A percentile compares a stretch with the other conserved stretches of the same genome.
Conservation (phyloP, 306 rosid genomes). For the Cucurbita moschata region DNA sequence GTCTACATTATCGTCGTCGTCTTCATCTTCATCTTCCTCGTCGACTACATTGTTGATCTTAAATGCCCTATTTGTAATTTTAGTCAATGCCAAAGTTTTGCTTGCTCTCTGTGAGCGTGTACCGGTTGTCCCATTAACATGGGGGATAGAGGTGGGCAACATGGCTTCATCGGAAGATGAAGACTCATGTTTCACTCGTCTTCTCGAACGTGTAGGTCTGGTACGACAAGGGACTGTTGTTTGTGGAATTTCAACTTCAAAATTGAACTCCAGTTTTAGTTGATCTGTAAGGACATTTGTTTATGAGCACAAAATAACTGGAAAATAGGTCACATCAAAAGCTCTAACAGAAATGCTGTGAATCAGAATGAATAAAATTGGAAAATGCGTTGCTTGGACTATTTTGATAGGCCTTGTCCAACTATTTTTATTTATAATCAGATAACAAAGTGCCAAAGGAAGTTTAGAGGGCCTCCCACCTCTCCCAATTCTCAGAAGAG, state of each 20-base stretch:
- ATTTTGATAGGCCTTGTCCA: background rate
- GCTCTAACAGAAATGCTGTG: background rate
- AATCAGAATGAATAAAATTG: background rate
- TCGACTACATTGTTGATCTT: slow-evolving; percentile 30
- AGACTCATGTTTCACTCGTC: slow-evolving; percentile 49
- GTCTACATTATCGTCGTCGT: slow-evolving; percentile 16
- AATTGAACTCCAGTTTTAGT: slow-evolving; percentile 27
- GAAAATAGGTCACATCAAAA: background rate
- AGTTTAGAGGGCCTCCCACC: no score
- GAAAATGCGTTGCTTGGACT: background rate
- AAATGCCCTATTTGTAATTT: slow-evolving; percentile 30
- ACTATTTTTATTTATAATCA: no score
- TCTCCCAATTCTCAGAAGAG: no score
- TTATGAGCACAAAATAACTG: background rate
- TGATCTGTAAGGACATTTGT: slow-evolving; percentile 7
- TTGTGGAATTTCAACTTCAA: slow-evolving; percentile 39
- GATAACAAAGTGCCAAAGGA: no score
- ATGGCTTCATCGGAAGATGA: slow-evolving; percentile 54
- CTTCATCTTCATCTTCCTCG: slow-evolving; percentile 36
- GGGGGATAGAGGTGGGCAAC: slow-evolving; percentile 45
- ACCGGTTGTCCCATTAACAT: slow-evolving; percentile 14
- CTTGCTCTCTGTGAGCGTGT: slow-evolving; percentile 79
- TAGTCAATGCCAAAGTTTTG: slow-evolving; percentile 65
- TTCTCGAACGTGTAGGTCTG: slow-evolving; percentile 35
- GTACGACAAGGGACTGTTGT: slow-evolving; percentile 47